Conservation (phyloP, 805 yeast genomes). For the Kuraishia molischiana region DNA sequence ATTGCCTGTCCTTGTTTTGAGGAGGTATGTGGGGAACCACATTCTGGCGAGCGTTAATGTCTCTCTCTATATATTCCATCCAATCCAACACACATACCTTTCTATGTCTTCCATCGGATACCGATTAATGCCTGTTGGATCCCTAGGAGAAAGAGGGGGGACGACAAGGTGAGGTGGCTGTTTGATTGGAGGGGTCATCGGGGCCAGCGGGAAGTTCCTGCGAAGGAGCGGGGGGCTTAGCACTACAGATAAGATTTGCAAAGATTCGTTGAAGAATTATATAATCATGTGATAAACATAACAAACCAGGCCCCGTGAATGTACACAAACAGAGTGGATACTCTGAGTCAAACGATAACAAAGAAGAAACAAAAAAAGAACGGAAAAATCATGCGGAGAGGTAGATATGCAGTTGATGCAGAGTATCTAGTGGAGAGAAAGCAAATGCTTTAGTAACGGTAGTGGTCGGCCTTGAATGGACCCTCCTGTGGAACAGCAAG, state of each 20-base stretch:
- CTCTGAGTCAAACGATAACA: no score
- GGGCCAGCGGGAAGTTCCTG: neutral
- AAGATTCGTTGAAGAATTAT: no score
- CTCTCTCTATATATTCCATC: no score
- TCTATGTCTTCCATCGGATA: no score
- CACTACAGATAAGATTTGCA: no score
- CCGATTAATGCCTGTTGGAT: no score
- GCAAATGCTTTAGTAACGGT: slow-evolving; percentile 68
- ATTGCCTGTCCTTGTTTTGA: neutral
- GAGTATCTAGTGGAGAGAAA: neutral
- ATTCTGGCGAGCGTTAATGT: no score
- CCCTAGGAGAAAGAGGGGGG: no score
- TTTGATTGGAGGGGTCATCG: neutral
- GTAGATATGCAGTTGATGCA: slow-evolving; percentile 9
- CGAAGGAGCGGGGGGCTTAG: neutral
- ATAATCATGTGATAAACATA: no score
- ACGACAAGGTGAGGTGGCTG: neutral
- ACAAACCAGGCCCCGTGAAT: no score
- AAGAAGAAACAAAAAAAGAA: neutral
- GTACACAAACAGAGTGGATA: no score
- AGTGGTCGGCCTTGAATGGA: slow-evolving; percentile 96
- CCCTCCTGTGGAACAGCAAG: slow-evolving; percentile 87
- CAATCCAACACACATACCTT: no score
- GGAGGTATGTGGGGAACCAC: neutral
- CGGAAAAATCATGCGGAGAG: neutral